Evolutionary conservation across 2,329 filamentous ascomycete species (phyloP), one percentile per base, ranked within the genome.

Genomic region (Pyrenochaeta sp.): DNA sequence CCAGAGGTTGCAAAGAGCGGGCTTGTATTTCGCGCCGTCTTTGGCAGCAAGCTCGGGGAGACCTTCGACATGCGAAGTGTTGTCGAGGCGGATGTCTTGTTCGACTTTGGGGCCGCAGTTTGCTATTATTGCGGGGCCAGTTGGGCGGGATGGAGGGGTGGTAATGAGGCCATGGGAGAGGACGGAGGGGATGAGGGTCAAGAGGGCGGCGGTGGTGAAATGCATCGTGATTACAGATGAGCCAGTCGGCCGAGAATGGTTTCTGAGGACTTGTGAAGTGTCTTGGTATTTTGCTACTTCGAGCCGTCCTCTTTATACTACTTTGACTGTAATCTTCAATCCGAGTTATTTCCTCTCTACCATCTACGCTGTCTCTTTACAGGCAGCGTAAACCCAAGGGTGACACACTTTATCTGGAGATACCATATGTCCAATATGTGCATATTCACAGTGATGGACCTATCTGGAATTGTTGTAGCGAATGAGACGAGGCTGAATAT

Each of bases 91-190:
- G 64, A 81, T 76, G 66, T 78, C 78, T 69, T 74, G 71, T 58
- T 75, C 75, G 50, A 80, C 75, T 63, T 80, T 77, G 41, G 74
- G 55, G 24, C 81, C 80, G 57, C 81, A 84, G 44, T 75, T 75
- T 14, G 73, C 58, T 36, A 72, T 54, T 69, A 81, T 78, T 48
- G 77, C 77, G 20, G 68, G 28, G 29, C 81, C 81, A 7, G 79
- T 75, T 51, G 75, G 71, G 53, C 81, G 78, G 28, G 76, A 69
- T n/a, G 68, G 63, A 10, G 81, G 81, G 23, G 61, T 71, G 31
- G 69, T 73, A 61, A 83, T 76, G 61, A 77, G 77, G 54, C 81
- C 81, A 63, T 84, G 81, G 58, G 73, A 78, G 14, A 63, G 44
- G 35, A 51, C 53, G 23, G 46, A 7, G 23, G 58, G 48, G 28